A percentile compares a stretch with the other conserved stretches of the same genome.
Evolutionary conservation across 371 early-diverging fungal genomes (phyloP).

Genomic region (Mortierella sp.): DNA sequence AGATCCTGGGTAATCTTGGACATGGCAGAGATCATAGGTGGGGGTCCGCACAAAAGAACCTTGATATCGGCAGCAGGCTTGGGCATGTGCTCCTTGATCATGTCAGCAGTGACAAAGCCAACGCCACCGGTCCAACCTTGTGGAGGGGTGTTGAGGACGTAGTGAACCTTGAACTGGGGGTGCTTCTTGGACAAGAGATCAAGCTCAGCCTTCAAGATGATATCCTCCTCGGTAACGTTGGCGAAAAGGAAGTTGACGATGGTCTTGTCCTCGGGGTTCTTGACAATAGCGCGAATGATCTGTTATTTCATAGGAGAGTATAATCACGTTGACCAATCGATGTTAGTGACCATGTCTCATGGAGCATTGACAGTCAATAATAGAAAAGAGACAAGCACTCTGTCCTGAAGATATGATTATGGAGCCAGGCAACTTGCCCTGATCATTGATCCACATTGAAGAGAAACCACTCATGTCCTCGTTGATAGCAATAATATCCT

Average conservation of each 20-base stretch:
- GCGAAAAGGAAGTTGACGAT: constrained; percentile 90
- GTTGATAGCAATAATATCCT: background rate
- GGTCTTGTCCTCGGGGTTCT: constrained; percentile 90
- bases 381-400: background rate
- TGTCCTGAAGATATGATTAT: background rate
- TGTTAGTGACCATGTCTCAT: background rate
- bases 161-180: constrained; percentile 86
- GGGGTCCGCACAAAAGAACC: constrained; percentile 96
- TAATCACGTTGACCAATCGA: background rate
- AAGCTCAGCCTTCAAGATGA: constrained; percentile 88
- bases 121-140: constrained; percentile 87
- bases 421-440: background rate
- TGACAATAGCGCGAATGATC: constrained; percentile 87
- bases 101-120: constrained; percentile 90
- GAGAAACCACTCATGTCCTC: background rate
- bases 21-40: constrained; percentile 96
- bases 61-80: constrained; percentile 86
- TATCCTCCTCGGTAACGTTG: constrained; percentile 93
- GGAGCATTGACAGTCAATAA: background rate
- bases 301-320: constrained; percentile 25
- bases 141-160: constrained; percentile 91
- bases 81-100: constrained; percentile 85
- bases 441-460: background rate
- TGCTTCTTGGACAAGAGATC: constrained; percentile 83
- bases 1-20: constrained; percentile 72